phyloP scores from a whole-genome alignment of 495 filamentous ascomycete species.

The Terfezia boudieri region DNA sequence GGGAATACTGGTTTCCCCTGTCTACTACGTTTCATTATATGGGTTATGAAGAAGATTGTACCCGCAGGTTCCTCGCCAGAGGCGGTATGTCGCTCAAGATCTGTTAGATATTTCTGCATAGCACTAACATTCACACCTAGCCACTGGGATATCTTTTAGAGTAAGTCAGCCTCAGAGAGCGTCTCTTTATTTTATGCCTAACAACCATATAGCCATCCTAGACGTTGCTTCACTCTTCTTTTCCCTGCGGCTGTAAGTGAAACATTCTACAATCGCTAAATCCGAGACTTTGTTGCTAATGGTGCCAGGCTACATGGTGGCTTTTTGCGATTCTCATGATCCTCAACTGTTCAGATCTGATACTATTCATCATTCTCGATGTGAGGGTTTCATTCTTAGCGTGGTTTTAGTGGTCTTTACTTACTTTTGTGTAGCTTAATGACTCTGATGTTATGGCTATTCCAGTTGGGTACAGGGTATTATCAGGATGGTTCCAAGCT shows the following conservation, averaged over 20 bases:
- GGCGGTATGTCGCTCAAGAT: slow-evolving; percentile 19
- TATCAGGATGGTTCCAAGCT: slow-evolving; percentile 39
- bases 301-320: slow-evolving; percentile 31
- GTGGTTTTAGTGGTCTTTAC: slow-evolving; percentile 12
- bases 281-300: neutral
- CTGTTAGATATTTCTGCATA: neutral
- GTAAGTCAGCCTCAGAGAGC: neutral
- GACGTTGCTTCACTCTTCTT: slow-evolving; percentile 40
- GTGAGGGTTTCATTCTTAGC: slow-evolving; percentile 12
- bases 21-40: slow-evolving; percentile 49
- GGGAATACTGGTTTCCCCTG: slow-evolving; percentile 57
- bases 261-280: neutral
- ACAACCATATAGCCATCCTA: slow-evolving; percentile 25
- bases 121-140: neutral
- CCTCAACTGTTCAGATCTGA: slow-evolving; percentile 33
- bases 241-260: slow-evolving; percentile 26
- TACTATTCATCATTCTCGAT: slow-evolving; percentile 39
- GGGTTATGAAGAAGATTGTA: slow-evolving; percentile 32
- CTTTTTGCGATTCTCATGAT: slow-evolving; percentile 35
- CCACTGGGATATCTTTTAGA: neutral
- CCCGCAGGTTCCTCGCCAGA: slow-evolving; percentile 22
- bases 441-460: slow-evolving; percentile 23
- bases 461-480: slow-evolving; percentile 24
- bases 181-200: neutral
- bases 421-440: slow-evolving; percentile 12